Conservation (phyloP, 1,284 basidiomycete species). For the Rhodotorula glutinis region DNA sequence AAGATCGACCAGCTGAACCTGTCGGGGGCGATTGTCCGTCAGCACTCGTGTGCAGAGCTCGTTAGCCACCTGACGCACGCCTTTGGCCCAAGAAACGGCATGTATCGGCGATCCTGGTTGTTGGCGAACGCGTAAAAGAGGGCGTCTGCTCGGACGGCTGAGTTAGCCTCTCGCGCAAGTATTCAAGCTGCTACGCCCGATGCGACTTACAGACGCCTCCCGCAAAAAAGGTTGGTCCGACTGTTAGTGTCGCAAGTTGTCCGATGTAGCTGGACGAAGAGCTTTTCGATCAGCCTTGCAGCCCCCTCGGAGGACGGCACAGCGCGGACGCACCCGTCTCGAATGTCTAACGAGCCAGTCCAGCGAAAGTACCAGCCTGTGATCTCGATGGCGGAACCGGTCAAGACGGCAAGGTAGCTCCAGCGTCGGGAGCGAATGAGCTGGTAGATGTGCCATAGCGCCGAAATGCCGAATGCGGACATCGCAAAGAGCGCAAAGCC, state of each 20-base stretch:
- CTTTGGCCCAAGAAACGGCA: background rate
- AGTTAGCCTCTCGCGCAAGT: too few species aligned
- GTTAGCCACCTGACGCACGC: background rate
- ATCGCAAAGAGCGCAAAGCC: conserved; percentile 7
- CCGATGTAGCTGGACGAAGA: background rate
- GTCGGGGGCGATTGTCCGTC: background rate
- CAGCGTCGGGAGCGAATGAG: conserved; percentile 1
- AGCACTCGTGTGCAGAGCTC: background rate
- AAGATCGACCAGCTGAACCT: background rate
- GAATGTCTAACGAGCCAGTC: background rate
- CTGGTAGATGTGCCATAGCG: conserved; percentile 7
- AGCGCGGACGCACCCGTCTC: background rate
- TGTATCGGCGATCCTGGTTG: background rate
- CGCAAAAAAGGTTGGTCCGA: conserved; percentile 15
- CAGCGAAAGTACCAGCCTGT: conserved; percentile 4
- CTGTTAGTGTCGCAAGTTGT: conserved; percentile 9
- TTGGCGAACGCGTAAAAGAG: background rate
- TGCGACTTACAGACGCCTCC: conserved; percentile 6
- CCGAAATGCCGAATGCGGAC: background rate
- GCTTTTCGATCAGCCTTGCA: background rate
- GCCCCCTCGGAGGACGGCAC: background rate
- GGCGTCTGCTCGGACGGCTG: too few species aligned
- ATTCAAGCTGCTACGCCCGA: too few species aligned
- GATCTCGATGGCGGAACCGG: background rate
- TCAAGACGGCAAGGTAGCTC: background rate